Evolutionary conservation across 192 early-diverging fungal species (phyloP).

Genomic region (Phycomyces blakesleeanus): DNA sequence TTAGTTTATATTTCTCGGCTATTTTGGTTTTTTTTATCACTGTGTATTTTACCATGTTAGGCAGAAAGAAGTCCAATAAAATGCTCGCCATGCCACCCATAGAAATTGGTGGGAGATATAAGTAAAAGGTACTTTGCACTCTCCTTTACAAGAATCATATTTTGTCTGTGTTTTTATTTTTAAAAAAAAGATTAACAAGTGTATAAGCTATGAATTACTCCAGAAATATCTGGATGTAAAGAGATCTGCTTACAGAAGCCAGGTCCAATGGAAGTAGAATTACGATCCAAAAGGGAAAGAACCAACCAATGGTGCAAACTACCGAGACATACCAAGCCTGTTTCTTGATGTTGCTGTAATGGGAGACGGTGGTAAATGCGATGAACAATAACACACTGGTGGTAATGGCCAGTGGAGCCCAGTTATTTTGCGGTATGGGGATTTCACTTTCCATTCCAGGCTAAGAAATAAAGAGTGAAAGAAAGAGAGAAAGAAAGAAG

Average conservation of each 20-base stretch:
- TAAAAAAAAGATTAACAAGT: neutral
- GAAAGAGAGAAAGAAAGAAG: conserved; percentile 7
- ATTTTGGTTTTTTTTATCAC: conserved; percentile 4
- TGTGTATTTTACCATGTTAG: conserved; percentile 68
- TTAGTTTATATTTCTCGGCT: neutral
- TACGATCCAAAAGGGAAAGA: conserved; percentile 88
- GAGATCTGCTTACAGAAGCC: conserved; percentile 52
- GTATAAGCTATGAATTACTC: neutral
- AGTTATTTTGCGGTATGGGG: conserved; percentile 11
- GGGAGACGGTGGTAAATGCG: conserved; percentile 60
- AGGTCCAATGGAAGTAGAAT: conserved; percentile 89
- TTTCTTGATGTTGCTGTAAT: conserved; percentile 72
- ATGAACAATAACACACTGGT: conserved; percentile 51
- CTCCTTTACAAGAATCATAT: conserved; percentile 59
- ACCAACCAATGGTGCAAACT: conserved; percentile 75
- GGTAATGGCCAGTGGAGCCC: conserved; percentile 40
- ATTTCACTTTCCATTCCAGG: neutral
- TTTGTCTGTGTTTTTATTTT: no score
- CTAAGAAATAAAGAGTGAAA: neutral
- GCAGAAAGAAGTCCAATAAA: conserved; percentile 90
- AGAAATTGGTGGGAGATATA: conserved; percentile 72
- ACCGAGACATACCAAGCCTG: conserved; percentile 85
- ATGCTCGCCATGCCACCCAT: conserved; percentile 70
- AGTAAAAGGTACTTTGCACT: conserved; percentile 72
- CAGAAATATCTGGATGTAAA: neutral